phyloP scores from a whole-genome alignment of 2,329 filamentous ascomycete genomes.

The Fusarium marasasianum region DNA sequence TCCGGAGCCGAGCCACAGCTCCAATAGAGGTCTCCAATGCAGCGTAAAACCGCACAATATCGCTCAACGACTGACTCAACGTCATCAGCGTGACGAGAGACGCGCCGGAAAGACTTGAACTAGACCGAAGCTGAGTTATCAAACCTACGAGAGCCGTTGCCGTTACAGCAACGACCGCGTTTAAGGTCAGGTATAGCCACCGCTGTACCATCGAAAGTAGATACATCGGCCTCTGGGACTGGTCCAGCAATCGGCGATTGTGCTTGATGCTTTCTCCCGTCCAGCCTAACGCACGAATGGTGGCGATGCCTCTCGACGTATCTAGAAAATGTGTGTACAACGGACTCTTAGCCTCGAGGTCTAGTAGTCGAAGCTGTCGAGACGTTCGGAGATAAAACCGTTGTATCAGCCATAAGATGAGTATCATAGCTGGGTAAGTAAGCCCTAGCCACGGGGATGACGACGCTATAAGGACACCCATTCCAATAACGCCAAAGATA shows the following conservation, averaged over 20 bases:
- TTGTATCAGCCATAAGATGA: background rate
- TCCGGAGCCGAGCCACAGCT: background rate
- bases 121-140: background rate
- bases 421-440: background rate
- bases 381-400: background rate
- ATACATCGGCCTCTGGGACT: background rate
- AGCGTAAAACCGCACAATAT: background rate
- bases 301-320: background rate
- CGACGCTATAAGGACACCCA: constrained; percentile 45
- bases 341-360: background rate
- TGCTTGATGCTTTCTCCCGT: background rate
- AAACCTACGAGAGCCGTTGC: background rate
- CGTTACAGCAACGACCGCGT: background rate
- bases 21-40: background rate
- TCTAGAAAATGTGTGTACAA: background rate
- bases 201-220: background rate
- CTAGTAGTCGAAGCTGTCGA: background rate
- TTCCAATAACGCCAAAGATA: constrained; percentile 47
- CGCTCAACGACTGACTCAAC: background rate
- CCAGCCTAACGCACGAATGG: background rate
- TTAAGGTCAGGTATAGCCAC: background rate
- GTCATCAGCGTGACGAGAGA: background rate
- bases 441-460: background rate
- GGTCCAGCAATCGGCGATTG: background rate
- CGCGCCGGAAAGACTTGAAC: background rate